Conservation (phyloP, 495 filamentous ascomycete genomes). For the Talaromyces adpressus region DNA sequence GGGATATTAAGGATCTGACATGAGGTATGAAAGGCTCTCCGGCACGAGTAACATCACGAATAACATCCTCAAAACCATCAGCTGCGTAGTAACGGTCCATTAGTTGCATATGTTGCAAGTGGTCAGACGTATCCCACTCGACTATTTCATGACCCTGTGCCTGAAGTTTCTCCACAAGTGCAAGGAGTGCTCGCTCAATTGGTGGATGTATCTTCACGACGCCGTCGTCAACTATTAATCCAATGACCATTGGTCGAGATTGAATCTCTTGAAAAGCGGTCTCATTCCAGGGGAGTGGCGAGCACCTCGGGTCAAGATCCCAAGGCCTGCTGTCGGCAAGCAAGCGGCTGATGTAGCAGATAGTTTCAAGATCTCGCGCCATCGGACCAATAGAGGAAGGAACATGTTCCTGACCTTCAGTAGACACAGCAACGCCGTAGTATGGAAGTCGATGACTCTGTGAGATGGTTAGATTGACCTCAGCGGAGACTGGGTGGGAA, state of each 20-base stretch:
- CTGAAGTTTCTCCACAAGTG: slow-evolving; percentile 27
- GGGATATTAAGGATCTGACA: slow-evolving; percentile 37
- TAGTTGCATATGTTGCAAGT: slow-evolving; percentile 36
- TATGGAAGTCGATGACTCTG: slow-evolving; percentile 42
- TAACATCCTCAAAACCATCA: slow-evolving; percentile 50
- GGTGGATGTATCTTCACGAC: slow-evolving; percentile 43
- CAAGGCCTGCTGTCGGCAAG: slow-evolving; percentile 34
- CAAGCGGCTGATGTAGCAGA: slow-evolving; percentile 32
- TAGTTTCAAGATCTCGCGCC: slow-evolving; percentile 34
- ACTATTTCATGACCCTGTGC: slow-evolving; percentile 41
- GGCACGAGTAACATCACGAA: slow-evolving; percentile 34
- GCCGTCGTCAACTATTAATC: slow-evolving; percentile 43
- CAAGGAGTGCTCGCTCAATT: slow-evolving; percentile 32
- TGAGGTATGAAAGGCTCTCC: slow-evolving; percentile 51
- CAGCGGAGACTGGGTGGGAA: background rate
- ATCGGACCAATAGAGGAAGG: slow-evolving; percentile 46
- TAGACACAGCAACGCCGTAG: slow-evolving; percentile 38
- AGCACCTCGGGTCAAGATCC: slow-evolving; percentile 39
- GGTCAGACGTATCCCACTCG: slow-evolving; percentile 36
- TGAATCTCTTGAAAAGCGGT: slow-evolving; percentile 31
- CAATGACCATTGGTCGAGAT: slow-evolving; percentile 35
- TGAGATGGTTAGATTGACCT: background rate
- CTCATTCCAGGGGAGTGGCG: slow-evolving; percentile 40
- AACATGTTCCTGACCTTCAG: slow-evolving; percentile 48
- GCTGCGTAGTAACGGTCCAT: slow-evolving; percentile 47